These are phyloP conservation scores for Irpex sp. DNA, from an alignment of 1,284 basidiomycete genomes.

Conservation along the genomic window DNA sequence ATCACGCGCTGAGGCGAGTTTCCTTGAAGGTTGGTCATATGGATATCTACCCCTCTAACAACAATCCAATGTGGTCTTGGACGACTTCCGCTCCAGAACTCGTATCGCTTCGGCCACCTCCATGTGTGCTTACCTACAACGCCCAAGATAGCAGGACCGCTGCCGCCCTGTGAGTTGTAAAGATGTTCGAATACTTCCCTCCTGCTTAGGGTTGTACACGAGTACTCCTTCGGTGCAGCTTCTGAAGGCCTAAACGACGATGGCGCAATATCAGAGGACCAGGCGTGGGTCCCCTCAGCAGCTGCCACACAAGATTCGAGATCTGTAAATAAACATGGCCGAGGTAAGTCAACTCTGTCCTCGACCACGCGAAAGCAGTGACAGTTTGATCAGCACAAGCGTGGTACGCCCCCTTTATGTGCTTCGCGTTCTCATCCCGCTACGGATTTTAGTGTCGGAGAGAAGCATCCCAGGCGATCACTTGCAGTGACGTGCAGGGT, in stretches of 20 bases:
- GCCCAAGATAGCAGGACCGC: neutral
- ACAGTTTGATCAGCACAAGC: neutral
- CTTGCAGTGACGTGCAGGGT: neutral
- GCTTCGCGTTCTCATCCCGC: neutral
- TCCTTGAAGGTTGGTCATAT: neutral
- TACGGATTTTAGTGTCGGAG: neutral
- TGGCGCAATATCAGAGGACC: neutral
- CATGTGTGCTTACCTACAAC: neutral
- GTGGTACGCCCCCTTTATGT: neutral
- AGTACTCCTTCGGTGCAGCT: neutral
- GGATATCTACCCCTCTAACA: neutral
- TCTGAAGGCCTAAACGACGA: neutral
- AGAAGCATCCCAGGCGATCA: neutral
- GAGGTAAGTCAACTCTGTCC: neutral
- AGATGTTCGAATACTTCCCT: neutral
- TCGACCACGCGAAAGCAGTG: neutral
- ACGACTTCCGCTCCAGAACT: neutral
- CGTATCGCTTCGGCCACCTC: neutral
- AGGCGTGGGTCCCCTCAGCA: neutral
- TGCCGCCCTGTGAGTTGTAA: neutral
- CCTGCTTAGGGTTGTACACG: neutral
- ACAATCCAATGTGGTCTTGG: neutral
- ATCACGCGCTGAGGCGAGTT: neutral
- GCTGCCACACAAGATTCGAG: neutral
- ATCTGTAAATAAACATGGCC: neutral